Percentiles rank a stretch among this genome's conserved stretches.
Conservation (phyloP, 768 basidiomycete species). For the Trametes villosa region DNA sequence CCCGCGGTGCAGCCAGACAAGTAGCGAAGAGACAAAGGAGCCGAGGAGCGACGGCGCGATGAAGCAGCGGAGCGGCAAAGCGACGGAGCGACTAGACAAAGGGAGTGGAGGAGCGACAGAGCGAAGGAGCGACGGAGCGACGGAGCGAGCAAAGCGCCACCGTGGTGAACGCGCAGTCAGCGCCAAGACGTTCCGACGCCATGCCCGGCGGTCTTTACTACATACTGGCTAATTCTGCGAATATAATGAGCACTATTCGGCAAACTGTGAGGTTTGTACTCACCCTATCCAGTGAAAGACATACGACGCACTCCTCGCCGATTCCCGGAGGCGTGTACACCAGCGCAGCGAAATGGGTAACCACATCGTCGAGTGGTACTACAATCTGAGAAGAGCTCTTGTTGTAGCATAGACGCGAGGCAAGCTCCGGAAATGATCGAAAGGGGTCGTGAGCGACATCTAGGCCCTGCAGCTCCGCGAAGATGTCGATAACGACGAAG, state of each 20-base stretch:
- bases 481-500: slow-evolving; percentile 1
- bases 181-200: neutral
- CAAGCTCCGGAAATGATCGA: neutral
- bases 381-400: neutral
- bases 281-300: slow-evolving; percentile 2
- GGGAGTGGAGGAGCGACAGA: neutral
- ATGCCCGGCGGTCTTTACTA: neutral
- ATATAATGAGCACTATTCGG: neutral
- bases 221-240: neutral
- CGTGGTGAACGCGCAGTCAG: neutral
- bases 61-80: neutral
- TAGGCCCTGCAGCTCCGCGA: neutral
- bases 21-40: neutral
- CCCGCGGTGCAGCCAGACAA: no score
- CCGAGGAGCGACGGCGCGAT: neutral
- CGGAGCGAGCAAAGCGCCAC: neutral
- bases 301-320: neutral
- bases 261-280: neutral
- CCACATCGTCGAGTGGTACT: neutral
- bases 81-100: neutral
- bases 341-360: neutral
- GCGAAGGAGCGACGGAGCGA: neutral
- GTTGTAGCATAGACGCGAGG: neutral
- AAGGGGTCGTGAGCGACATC: neutral
- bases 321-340: neutral